Evolutionary conservation across 1,139 yeast species (phyloP), one percentile per base, ranked within the genome.

Genomic region (Pichia sp.): DNA sequence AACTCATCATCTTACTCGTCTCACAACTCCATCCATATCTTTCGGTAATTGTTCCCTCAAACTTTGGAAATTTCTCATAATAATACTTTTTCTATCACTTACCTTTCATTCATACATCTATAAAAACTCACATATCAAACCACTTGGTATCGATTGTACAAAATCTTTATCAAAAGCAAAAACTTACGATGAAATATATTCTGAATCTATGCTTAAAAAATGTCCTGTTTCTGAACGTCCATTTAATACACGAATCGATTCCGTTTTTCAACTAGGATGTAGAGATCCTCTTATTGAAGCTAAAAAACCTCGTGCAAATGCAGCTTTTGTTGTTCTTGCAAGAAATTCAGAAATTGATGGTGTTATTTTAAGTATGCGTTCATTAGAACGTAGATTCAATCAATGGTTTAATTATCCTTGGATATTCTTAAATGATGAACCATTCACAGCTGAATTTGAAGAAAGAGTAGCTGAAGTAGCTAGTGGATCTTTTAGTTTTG

Each of bases 361-460:
- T 5, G 93, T 85, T 2, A 53, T 83, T 3, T 66, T 71, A 39
- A 79, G 91, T 3, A 78, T 88, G 71, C 63, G 68, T 16, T 78
- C 88, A 3, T 60, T 89, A 37, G 96, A 89, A 58, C 68, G 86
- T 23, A 93, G 84, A 55, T 89, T 87, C 64, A 89, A 89, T 59
- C 86, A 87, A 50, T 86, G 95, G 91, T 89, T 71, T 60, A 73
- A 81, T 50, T 89, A 89, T 59, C 96, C 96, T 0, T 89, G 93
- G 79, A 80, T 85, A 2, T 85, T 89, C 52, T 61, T 89, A 31
- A 89, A 88, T 58, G 86, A 89, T 58, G 84, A 76, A 46, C 79
- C 78, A 15, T 88, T 88, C 54, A 68, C 71, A 13, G 73, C 74
- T 1, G 74, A 77, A 24, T 88, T 89, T 60, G 76, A 74, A 52